Conservation (phyloP, 2,329 filamentous ascomycete species). For the Apiospora hydei region DNA sequence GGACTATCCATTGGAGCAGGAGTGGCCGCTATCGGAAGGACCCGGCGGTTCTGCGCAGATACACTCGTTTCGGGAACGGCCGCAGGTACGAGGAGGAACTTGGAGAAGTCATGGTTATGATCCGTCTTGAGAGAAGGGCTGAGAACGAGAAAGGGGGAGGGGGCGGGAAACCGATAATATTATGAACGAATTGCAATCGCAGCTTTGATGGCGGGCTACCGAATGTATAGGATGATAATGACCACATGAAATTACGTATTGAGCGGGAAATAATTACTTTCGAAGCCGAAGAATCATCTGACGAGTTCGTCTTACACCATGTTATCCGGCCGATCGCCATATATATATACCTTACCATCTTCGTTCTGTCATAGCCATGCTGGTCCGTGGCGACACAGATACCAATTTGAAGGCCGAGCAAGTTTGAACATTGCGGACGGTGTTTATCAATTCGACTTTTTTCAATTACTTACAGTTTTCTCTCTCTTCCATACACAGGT, state of each 20-base stretch:
- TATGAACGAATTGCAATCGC: too few relatives aligned
- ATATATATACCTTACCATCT: background rate
- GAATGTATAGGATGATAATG: background rate
- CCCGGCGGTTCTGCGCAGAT: background rate
- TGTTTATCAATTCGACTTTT: background rate
- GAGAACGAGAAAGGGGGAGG: background rate
- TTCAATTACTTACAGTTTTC: background rate
- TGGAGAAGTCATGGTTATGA: constrained; percentile 9
- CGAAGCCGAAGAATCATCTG: background rate
- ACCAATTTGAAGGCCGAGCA: too few relatives aligned
- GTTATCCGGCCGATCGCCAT: background rate
- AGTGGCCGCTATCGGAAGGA: background rate
- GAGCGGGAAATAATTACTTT: background rate
- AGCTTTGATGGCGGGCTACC: background rate
- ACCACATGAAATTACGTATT: background rate
- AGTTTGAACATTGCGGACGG: background rate
- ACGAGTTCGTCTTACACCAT: background rate
- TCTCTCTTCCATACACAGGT: background rate
- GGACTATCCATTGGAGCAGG: background rate
- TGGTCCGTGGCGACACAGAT: background rate
- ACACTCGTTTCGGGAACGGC: background rate
- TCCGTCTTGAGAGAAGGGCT: background rate
- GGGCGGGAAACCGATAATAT: background rate
- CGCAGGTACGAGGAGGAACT: background rate
- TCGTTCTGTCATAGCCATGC: background rate